A percentile compares a stretch with the other conserved stretches of the same genome.
Conservation (phyloP, 1,284 basidiomycete species). For the Trichosporon sp. region DNA sequence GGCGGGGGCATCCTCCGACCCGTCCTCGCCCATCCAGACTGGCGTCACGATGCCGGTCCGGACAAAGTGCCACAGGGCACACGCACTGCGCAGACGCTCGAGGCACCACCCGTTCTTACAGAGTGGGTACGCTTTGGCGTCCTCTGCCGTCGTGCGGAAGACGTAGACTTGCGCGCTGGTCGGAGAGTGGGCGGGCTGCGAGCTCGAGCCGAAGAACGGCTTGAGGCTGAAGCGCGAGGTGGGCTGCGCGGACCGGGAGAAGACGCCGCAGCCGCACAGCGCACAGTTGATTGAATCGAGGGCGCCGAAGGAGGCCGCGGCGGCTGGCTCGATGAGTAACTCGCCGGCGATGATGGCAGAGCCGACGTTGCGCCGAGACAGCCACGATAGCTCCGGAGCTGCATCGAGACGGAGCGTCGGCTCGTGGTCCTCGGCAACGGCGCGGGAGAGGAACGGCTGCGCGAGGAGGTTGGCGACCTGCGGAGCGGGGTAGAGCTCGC, state of each 20-base stretch:
- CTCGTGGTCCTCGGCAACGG: conserved; percentile 85
- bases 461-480: conserved; percentile 64
- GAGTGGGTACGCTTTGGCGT: conserved; percentile 58
- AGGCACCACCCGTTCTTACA: conserved; percentile 58
- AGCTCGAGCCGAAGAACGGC: conserved; percentile 32
- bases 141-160: conserved; percentile 46
- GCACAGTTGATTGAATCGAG: conserved; percentile 54
- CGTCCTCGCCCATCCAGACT: conserved; percentile 72
- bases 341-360: conserved; percentile 82
- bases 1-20: not conserved
- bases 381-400: conserved; percentile 90
- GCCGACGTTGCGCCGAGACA: conserved; percentile 78
- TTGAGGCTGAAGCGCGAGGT: conserved; percentile 43
- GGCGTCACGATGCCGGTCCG: conserved; percentile 72
- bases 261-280: conserved; percentile 60
- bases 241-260: conserved; percentile 13
- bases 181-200: conserved; percentile 14
- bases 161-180: conserved; percentile 33
- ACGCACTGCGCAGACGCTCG: conserved; percentile 69
- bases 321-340: conserved; percentile 79
- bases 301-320: conserved; percentile 25
- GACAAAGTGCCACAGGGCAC: conserved; percentile 84
- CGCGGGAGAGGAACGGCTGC: conserved; percentile 75
- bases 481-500: conserved; percentile 52
- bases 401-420: conserved; percentile 85